A percentile compares a stretch with the other conserved stretches of the same genome.
Evolutionary conservation across 164 flowering plant genomes (phyloP).

Genomic region (grape (Vitis vinifera)): ASM3070453v1 NC_081816.1:24287001-24287500

Average conservation of each 20-base stretch:
- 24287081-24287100: slow-evolving; percentile 70
- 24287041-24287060: slow-evolving; percentile 48
- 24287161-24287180: slow-evolving; percentile 48
- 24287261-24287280: slow-evolving; percentile 61
- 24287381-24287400: slow-evolving; percentile 75
- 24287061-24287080: slow-evolving; percentile 61
- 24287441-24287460: slow-evolving; percentile 44
- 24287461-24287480: slow-evolving; percentile 61
- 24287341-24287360: slow-evolving; percentile 51
- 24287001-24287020: slow-evolving; percentile 64
- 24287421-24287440: slow-evolving; percentile 61
- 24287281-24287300: slow-evolving; percentile 39
- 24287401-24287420: slow-evolving; percentile 77
- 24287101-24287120: slow-evolving; percentile 61
- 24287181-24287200: slow-evolving; percentile 40
- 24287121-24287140: slow-evolving; percentile 73
- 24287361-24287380: slow-evolving; percentile 69
- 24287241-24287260: slow-evolving; percentile 55
- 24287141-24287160: slow-evolving; percentile 55
- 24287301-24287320: slow-evolving; percentile 36
- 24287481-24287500: slow-evolving; percentile 66
- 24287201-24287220: slow-evolving; percentile 54
- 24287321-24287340: slow-evolving; percentile 51
- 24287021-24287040: slow-evolving; percentile 63
- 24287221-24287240: slow-evolving; percentile 66